A percentile compares a stretch with the other conserved stretches of the same genome.
Conservation (phyloP, 2,329 filamentous ascomycete genomes). For the Lachnellula hyalina region DNA sequence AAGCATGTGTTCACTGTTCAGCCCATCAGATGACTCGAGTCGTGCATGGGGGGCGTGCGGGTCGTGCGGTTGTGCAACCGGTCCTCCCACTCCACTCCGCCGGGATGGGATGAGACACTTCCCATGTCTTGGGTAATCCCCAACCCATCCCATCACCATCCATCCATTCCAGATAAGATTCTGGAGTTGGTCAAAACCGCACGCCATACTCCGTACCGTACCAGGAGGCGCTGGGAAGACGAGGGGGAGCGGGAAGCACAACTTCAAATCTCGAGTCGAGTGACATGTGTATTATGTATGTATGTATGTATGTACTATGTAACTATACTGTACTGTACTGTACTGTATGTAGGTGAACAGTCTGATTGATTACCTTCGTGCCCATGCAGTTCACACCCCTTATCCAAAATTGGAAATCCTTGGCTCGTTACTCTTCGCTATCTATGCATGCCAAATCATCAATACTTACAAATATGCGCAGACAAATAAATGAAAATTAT, state of each 20-base stretch:
- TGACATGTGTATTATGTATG: neutral
- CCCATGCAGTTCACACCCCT: neutral
- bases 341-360: neutral
- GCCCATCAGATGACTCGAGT: conserved; percentile 12
- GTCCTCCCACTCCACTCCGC: neutral
- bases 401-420: neutral
- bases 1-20: conserved; percentile 3
- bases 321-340: too few species aligned
- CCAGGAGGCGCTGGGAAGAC: neutral
- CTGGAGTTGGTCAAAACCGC: neutral
- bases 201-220: too few species aligned
- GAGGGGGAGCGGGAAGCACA: neutral
- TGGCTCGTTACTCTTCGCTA: conserved; percentile 5
- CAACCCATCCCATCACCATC: too few species aligned
- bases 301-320: neutral
- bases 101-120: neutral
- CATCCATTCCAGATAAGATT: neutral
- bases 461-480: neutral
- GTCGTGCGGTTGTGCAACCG: conserved; percentile 4
- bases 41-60: neutral
- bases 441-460: conserved; percentile 3
- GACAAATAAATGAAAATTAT: neutral
- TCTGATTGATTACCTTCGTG: neutral
- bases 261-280: neutral
- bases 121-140: conserved; percentile 2